phyloP scores from a whole-genome alignment of 768 basidiomycete genomes.

The Hebeloma cylindrosporum region DNA sequence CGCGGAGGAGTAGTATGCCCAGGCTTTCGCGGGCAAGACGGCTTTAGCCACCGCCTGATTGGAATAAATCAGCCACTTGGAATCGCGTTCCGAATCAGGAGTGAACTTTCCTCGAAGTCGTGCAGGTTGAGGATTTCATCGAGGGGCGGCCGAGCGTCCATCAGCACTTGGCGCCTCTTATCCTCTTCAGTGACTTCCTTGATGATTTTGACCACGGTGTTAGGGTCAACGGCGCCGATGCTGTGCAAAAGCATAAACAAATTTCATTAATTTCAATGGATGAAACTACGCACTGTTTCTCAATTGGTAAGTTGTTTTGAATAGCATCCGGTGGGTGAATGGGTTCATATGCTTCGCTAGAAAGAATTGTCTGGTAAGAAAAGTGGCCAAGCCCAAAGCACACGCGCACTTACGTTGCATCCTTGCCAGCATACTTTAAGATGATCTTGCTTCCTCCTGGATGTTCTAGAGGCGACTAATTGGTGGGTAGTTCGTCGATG shows the following conservation, averaged over 20 bases:
- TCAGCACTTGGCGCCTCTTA: constrained; percentile 61
- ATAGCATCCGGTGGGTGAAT: constrained; percentile 88
- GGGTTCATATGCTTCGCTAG: constrained; percentile 77
- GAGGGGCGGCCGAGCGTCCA: constrained; percentile 66
- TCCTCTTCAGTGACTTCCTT: constrained; percentile 70
- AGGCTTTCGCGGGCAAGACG: constrained; percentile 82
- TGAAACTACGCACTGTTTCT: constrained; percentile 66
- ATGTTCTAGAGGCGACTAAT: constrained; percentile 49
- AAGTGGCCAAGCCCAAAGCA: background rate
- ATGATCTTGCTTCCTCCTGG: constrained; percentile 87
- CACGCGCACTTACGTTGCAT: constrained; percentile 75
- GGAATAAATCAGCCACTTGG: constrained; percentile 5
- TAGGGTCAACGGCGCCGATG: constrained; percentile 70
- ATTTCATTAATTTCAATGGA: background rate
- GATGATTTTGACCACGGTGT: constrained; percentile 62
- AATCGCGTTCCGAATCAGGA: background rate
- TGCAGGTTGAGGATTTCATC: constrained; percentile 85
- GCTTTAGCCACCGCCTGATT: constrained; percentile 73
- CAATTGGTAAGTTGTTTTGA: constrained; percentile 71
- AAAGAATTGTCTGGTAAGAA: constrained; percentile 3
- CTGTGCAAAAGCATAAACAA: constrained; percentile 27
- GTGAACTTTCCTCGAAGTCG: constrained; percentile 78
- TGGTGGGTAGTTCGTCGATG: background rate
- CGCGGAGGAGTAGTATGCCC: constrained; percentile 97
- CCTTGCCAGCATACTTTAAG: constrained; percentile 85